Evolutionary conservation across 2,329 filamentous ascomycete species (phyloP), one percentile per base, ranked within the genome.

Genomic region (Verticillium tricorpus): DNA sequence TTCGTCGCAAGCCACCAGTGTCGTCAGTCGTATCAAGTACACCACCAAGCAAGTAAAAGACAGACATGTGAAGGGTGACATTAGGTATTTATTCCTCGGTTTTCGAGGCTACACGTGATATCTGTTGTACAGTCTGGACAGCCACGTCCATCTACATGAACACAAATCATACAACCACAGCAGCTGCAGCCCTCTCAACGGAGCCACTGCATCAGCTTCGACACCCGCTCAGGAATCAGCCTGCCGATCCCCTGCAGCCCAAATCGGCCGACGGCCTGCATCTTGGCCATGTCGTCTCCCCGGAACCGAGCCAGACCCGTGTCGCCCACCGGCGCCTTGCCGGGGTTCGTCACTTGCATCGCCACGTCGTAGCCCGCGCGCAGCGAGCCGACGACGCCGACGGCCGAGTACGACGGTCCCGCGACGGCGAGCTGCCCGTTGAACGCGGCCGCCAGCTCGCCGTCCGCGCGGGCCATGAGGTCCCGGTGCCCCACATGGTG

Each of bases 401-500:
- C 77, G 25, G 71, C 69, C 28, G 78, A 78, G 72, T 84, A 87
- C 59, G 82, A 84, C 40, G 82, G 80, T 4, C 84, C 84, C 0
- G 79, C 82, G 19, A 95, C 87, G 62, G 86, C 82, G 32, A 96
- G 77, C 14, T 82, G 79, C 15, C 89, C 87, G 9, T 80, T 73
- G 72, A 88, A 96, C 5, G 78, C 75, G 3, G 77, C 63, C 35
- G 75, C 70, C 5, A 92, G 79, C 59, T 88, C 79, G 2, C 75
- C 69, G 68, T 88, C 81, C 1, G 88, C 84, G 2, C 73, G 71
- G 25, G 75, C 76, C 78, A 96, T 85, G 63, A 85, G 82, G 9
- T 78, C 74, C 31, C 84, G 76, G 74, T 98, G 94, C 39, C 92
- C 92, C 1, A 97, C 88, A 0, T 82, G 84, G 73, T 96, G 96